These are phyloP conservation scores for Neurospora sp. DNA, from an alignment of 2,329 filamentous ascomycete genomes.

Conservation along the genomic window DNA sequence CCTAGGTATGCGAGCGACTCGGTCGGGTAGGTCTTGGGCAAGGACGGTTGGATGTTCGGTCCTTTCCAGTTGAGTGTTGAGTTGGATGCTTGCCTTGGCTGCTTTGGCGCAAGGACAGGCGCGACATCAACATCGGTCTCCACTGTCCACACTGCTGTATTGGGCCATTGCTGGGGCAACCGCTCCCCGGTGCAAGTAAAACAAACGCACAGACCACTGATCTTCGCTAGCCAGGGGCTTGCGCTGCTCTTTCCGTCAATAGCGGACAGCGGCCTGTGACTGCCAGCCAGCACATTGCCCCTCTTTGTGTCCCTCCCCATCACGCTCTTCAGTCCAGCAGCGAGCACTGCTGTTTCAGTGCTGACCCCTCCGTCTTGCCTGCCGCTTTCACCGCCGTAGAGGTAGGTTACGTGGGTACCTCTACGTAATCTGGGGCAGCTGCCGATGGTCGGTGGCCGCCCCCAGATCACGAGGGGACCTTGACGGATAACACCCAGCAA, in stretches of 20 bases:
- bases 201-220: neutral
- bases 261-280: neutral
- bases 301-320: neutral
- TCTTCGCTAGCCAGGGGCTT: neutral
- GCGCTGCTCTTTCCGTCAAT: neutral
- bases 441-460: neutral
- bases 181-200: neutral
- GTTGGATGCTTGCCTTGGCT: neutral
- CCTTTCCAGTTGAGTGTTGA: neutral
- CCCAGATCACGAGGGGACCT: neutral
- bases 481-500: neutral
- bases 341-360: neutral
- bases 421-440: neutral
- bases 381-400: neutral
- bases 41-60: neutral
- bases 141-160: neutral
- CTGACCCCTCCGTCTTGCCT: neutral
- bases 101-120: neutral
- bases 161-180: slow-evolving; percentile 4
- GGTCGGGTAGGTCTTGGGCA: neutral
- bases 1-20: neutral
- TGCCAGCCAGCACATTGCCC: neutral
- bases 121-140: slow-evolving; percentile 5
- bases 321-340: neutral
- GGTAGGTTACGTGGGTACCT: neutral